Evolutionary conservation across 352 stramenopile species (phyloP).

Genomic region (Pythium pectinolyticum): DNA sequence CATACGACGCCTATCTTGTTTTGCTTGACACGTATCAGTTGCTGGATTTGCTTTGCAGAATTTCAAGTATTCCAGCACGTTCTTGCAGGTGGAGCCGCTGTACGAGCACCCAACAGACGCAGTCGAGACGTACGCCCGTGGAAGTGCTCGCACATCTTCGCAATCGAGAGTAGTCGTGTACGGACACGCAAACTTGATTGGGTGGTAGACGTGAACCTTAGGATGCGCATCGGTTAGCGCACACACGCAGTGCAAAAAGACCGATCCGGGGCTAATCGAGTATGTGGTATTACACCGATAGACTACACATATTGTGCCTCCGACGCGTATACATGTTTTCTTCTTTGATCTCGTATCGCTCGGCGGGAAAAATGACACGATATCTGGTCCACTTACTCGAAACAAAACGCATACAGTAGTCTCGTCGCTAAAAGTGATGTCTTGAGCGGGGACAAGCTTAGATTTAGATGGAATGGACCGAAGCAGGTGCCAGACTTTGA

Average conservation of each 20-base stretch:
- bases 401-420: not conserved
- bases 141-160: not conserved
- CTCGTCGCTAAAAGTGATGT: not conserved
- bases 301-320: not conserved
- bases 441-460: not conserved
- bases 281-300: not conserved
- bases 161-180: not conserved
- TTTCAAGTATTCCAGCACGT: not conserved
- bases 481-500: not conserved
- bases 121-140: not conserved
- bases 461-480: no score
- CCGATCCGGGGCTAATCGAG: not conserved
- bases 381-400: not conserved
- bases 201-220: not conserved
- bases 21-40: not conserved
- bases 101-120: not conserved
- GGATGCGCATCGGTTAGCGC: not conserved
- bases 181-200: not conserved
- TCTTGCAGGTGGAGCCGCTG: not conserved
- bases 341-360: not conserved
- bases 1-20: not conserved
- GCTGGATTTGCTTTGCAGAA: not conserved
- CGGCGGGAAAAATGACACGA: not conserved
- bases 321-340: not conserved
- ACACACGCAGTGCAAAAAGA: not conserved